Evolutionary conservation across 2,329 filamentous ascomycete species (phyloP).

Genomic region (Neonectria faginata): DNA sequence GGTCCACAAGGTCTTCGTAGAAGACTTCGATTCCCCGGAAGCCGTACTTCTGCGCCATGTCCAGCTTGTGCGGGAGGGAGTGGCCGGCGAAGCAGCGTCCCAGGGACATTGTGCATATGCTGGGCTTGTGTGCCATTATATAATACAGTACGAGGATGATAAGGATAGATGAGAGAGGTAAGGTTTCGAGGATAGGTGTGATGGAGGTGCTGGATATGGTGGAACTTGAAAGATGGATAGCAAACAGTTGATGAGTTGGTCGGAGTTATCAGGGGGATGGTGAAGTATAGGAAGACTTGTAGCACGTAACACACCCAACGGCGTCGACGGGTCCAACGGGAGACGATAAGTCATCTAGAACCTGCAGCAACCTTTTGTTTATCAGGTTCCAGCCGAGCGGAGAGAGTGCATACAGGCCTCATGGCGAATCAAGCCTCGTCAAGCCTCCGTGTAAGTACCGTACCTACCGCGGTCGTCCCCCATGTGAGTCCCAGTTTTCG

Average conservation of each 20-base stretch:
- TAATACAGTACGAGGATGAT: neutral
- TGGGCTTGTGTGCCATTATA: constrained; percentile 68
- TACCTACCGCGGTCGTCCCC: neutral
- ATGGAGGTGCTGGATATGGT: neutral
- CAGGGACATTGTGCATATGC: constrained; percentile 82
- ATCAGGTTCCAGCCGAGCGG: constrained; percentile 17
- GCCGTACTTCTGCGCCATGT: constrained; percentile 73
- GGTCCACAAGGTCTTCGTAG: constrained; percentile 78
- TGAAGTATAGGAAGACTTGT: constrained; percentile 15
- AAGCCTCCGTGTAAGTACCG: neutral
- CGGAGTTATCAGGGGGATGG: constrained; percentile 11
- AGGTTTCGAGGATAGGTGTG: constrained; percentile 3
- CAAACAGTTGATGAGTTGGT: neutral
- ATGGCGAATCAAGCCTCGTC: constrained; percentile 13
- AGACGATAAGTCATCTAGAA: constrained; percentile 5
- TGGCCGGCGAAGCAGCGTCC: constrained; percentile 78
- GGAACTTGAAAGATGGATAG: neutral
- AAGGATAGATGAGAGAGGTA: neutral
- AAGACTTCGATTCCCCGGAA: constrained; percentile 81
- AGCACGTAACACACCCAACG: constrained; percentile 2
- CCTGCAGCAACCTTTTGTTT: constrained; percentile 13
- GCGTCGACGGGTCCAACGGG: constrained; percentile 19
- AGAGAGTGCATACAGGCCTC: constrained; percentile 14
- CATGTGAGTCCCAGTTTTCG: constrained; percentile 5
- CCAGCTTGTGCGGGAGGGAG: constrained; percentile 73